Conservation (phyloP, 257 asterid genomes). For the Plantago major region DNA sequence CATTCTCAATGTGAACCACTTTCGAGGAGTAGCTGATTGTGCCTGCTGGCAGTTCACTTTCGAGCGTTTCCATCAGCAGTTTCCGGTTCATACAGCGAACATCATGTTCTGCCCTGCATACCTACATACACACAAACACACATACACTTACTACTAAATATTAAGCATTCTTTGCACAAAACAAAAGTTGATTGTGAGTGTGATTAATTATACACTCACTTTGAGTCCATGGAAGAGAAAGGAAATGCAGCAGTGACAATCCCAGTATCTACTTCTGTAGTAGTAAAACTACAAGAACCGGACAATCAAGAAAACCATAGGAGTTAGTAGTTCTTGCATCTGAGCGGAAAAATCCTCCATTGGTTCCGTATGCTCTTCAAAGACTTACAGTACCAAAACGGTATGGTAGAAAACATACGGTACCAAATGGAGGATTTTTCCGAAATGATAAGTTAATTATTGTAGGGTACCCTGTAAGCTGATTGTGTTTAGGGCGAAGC, state of each 20-base stretch:
- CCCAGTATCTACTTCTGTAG: constrained; percentile 28
- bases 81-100: constrained; percentile 47
- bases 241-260: constrained; percentile 23
- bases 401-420: background rate
- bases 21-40: constrained; percentile 65
- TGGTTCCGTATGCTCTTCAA: background rate
- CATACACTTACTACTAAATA: background rate
- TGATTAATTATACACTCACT: constrained; percentile 4
- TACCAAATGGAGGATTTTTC: no score
- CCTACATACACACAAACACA: background rate
- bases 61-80: constrained; percentile 49
- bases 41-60: constrained; percentile 53
- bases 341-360: background rate
- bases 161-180: no score
- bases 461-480: constrained; percentile 27
- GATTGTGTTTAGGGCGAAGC: constrained; percentile 31
- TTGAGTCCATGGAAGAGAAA: constrained; percentile 7
- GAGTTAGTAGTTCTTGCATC: no score
- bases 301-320: no score
- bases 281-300: constrained; percentile 22
- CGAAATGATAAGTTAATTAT: background rate
- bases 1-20: constrained; percentile 47
- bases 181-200: no score
- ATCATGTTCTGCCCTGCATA: constrained; percentile 39
- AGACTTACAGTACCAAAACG: no score